Evolutionary conservation across 768 basidiomycete genomes (phyloP).

Genomic region (Hygrocybe punicea): DNA sequence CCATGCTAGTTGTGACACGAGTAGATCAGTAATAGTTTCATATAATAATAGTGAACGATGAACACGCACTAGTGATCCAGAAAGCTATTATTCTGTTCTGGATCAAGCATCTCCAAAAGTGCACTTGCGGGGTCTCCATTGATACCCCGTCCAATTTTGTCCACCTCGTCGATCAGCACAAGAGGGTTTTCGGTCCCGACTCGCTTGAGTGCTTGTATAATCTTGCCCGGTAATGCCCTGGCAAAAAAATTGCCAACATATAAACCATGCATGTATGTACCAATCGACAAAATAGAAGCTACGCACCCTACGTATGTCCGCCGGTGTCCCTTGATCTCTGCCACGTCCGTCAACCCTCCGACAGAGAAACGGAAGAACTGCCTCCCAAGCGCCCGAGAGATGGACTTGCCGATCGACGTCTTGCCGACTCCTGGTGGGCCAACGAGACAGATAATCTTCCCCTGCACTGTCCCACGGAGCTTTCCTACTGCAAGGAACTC

Average conservation of each 20-base stretch:
- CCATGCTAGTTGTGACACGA: slow-evolving; percentile 66
- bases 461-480: slow-evolving; percentile 88
- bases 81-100: slow-evolving; percentile 93
- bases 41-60: not conserved
- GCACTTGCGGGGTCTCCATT: slow-evolving; percentile 94
- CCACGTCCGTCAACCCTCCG: slow-evolving; percentile 94
- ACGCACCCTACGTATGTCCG: slow-evolving; percentile 92
- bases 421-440: slow-evolving; percentile 98
- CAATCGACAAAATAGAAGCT: not conserved
- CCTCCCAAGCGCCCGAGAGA: slow-evolving; percentile 83
- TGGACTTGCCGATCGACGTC: slow-evolving; percentile 93
- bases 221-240: slow-evolving; percentile 90
- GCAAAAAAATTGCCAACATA: not conserved
- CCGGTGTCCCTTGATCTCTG: slow-evolving; percentile 97
- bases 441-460: slow-evolving; percentile 95
- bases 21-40: slow-evolving; percentile 5
- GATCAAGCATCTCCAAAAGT: slow-evolving; percentile 87
- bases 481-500: slow-evolving; percentile 97
- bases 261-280: slow-evolving; percentile 1
- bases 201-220: slow-evolving; percentile 89
- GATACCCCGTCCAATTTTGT: slow-evolving; percentile 88
- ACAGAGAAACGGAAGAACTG: slow-evolving; percentile 98
- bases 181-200: slow-evolving; percentile 93
- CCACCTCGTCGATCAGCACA: slow-evolving; percentile 92
- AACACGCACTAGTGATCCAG: slow-evolving; percentile 87